Evolutionary conservation across 2,329 filamentous ascomycete genomes (phyloP).

Genomic region (Paracorniculantispora psalliotae): DNA sequence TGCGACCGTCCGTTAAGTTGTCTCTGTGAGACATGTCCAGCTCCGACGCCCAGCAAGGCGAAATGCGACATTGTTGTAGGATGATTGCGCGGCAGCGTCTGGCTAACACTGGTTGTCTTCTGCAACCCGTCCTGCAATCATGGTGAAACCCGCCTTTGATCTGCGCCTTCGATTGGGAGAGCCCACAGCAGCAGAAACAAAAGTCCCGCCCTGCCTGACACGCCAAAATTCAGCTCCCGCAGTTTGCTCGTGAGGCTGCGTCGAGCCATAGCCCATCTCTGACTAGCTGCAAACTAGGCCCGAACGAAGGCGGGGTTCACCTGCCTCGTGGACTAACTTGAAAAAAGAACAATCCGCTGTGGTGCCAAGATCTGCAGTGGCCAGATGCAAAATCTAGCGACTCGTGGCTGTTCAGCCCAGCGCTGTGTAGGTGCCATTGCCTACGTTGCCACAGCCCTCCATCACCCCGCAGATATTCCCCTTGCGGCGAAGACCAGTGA

Average conservation of each 20-base stretch:
- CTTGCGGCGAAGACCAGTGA: not conserved
- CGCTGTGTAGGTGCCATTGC: not conserved
- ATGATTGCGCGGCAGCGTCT: not conserved
- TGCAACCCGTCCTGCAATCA: not conserved
- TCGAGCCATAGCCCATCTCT: not conserved
- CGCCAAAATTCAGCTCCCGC: not conserved
- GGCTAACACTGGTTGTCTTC: not conserved
- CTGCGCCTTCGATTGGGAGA: not conserved
- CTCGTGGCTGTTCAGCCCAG: not conserved
- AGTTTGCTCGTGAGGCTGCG: constrained; percentile 1
- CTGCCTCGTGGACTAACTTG: constrained; percentile 7
- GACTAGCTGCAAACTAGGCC: not conserved
- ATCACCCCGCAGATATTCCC: not conserved
- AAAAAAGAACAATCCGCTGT: not conserved
- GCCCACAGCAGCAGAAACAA: not conserved
- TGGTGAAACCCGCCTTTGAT: not conserved
- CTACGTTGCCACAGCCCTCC: not conserved
- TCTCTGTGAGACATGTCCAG: not conserved
- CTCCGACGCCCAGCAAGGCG: not conserved
- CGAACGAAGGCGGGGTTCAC: constrained; percentile 1
- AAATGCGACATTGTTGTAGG: not conserved
- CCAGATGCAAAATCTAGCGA: constrained; percentile 6
- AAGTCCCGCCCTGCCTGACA: not conserved
- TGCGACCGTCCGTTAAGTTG: not conserved
- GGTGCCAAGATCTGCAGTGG: constrained; percentile 11